A percentile compares a stretch with the other conserved stretches of the same genome.
Conservation (phyloP, 768 basidiomycete species). For the Russula vinacea region DNA sequence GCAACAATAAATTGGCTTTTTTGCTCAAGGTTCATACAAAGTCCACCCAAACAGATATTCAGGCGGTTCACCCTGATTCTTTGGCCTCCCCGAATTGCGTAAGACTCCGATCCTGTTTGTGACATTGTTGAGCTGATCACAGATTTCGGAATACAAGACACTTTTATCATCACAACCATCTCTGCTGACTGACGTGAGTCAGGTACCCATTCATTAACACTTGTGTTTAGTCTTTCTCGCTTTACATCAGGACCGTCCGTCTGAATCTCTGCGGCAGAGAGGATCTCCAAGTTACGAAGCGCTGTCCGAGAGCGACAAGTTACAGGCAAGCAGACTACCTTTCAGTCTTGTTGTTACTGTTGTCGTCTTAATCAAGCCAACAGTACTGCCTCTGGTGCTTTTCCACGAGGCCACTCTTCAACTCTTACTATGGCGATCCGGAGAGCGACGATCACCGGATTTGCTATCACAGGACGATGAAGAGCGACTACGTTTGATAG, state of each 20-base stretch:
- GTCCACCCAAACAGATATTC: conserved; percentile 16
- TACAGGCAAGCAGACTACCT: conserved; percentile 22
- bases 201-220: not conserved
- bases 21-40: conserved; percentile 4
- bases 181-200: conserved; percentile 14
- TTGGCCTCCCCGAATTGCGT: conserved; percentile 1
- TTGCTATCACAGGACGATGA: conserved; percentile 57
- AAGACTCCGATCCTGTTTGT: not conserved
- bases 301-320: conserved; percentile 24
- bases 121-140: not conserved
- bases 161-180: not conserved
- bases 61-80: conserved; percentile 1
- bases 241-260: conserved; percentile 5
- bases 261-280: conserved; percentile 13
- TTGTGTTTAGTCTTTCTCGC: not conserved
- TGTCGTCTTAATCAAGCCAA: not conserved
- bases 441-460: conserved; percentile 49
- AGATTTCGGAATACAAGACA: conserved; percentile 7
- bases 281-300: conserved; percentile 29
- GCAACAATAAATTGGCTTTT: conserved; percentile 2
- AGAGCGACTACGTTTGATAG: conserved; percentile 49
- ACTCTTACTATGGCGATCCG: conserved; percentile 68
- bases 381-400: conserved; percentile 74
- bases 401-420: conserved; percentile 70
- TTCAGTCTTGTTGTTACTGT: not conserved